Evolutionary conservation across 78 protist species (phyloP).

Genomic region (Thecamonas trahens): DNA sequence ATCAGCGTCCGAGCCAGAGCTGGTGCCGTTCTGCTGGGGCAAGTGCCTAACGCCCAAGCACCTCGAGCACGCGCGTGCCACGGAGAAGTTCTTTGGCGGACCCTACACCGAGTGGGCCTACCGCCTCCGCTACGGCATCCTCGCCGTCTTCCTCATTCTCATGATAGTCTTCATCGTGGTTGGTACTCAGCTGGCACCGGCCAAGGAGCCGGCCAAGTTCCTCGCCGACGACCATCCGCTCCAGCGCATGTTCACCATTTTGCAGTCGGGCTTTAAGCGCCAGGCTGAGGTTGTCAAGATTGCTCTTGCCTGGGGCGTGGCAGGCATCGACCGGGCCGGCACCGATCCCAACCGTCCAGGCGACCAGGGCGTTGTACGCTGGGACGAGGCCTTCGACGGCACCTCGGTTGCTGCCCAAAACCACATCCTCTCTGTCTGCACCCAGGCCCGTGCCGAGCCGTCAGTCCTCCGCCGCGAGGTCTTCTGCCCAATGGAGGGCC

Average conservation of each 20-base stretch:
- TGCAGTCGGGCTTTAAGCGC: not conserved
- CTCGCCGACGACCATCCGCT: constrained; percentile 9
- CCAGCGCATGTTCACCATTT: not conserved
- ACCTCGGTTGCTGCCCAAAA: not conserved
- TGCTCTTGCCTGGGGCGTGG: not conserved
- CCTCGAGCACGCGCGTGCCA: not conserved
- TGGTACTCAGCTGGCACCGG: not conserved
- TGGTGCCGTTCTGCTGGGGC: too few relatives aligned
- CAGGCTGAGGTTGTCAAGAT: not conserved
- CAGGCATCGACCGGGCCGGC: not conserved
- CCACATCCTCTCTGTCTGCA: not conserved
- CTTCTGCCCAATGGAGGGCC: not conserved
- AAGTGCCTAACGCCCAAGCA: too few relatives aligned
- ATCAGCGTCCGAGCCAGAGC: not conserved
- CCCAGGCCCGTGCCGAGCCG: not conserved
- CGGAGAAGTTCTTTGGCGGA: not conserved
- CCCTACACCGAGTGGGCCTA: not conserved
- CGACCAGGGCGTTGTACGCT: not conserved
- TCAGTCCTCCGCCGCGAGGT: not conserved
- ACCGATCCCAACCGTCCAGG: not conserved
- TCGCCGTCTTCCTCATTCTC: not conserved
- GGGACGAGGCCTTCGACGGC: not conserved
- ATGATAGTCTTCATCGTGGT: not conserved
- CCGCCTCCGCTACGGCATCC: not conserved
- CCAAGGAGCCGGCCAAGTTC: constrained; percentile 1